Evolutionary conservation across 2,329 filamentous ascomycete species (phyloP).

Genomic region (Phoma herbarum): DNA sequence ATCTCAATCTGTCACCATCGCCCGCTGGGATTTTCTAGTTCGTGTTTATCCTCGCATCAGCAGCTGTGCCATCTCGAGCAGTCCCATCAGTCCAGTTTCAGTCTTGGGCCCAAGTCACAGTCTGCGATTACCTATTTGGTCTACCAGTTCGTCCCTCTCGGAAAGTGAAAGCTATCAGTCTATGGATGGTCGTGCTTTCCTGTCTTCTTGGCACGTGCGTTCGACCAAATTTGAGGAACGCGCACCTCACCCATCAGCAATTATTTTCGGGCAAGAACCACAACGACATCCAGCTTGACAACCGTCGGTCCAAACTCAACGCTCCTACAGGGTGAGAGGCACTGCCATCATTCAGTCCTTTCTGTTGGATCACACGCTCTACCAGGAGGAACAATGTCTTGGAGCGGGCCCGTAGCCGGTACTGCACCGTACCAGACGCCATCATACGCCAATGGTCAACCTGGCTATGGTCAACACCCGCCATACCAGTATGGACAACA

Average conservation of each 20-base stretch:
- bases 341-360: background rate
- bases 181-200: constrained; percentile 23
- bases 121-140: background rate
- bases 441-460: constrained; percentile 36
- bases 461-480: constrained; percentile 39
- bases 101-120: background rate
- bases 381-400: constrained; percentile 43
- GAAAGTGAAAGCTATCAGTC: constrained; percentile 3
- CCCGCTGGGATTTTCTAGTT: background rate
- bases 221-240: constrained; percentile 36
- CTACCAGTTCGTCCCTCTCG: constrained; percentile 11
- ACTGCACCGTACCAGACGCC: constrained; percentile 47
- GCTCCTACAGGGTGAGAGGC: background rate
- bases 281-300: constrained; percentile 9
- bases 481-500: constrained; percentile 46
- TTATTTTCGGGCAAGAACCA: constrained; percentile 17
- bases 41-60: constrained; percentile 12
- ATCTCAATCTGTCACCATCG: constrained; percentile 18
- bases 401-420: constrained; percentile 47
- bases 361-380: background rate
- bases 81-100: background rate
- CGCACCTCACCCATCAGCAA: constrained; percentile 29
- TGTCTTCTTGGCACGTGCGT: constrained; percentile 41
- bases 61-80: constrained; percentile 24
- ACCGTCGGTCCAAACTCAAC: background rate